Conservation (phyloP, 1,284 basidiomycete species). For the Malassezia psittaci region DNA sequence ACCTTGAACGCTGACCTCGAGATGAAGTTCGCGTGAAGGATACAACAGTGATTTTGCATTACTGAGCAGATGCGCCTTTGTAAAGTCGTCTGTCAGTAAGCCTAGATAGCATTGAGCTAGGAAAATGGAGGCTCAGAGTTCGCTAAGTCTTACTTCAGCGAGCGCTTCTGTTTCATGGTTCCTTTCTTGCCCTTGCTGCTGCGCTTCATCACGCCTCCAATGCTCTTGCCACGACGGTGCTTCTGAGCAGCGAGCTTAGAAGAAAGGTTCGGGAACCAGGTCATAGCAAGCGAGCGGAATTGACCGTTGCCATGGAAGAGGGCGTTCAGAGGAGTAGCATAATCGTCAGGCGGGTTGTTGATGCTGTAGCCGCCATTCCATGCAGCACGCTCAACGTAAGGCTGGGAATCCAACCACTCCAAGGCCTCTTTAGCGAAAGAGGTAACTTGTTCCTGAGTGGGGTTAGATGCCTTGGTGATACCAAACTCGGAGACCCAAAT, state of each 20-base stretch:
- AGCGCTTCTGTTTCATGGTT: too few species aligned
- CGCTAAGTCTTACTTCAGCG: too few species aligned
- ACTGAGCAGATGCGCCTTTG: too few species aligned
- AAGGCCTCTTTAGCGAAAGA: slow-evolving; percentile 27
- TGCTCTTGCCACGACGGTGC: background rate
- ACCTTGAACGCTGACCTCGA: too few species aligned
- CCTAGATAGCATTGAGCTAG: too few species aligned
- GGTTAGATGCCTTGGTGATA: slow-evolving; percentile 24
- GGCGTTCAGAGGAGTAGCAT: slow-evolving; percentile 28
- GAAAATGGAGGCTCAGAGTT: too few species aligned
- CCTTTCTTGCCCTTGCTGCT: too few species aligned
- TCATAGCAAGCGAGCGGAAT: background rate
- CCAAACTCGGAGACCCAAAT: slow-evolving; percentile 47
- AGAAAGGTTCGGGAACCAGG: background rate
- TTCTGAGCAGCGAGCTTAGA: background rate
- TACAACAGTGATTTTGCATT: too few species aligned
- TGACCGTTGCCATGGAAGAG: slow-evolving; percentile 24
- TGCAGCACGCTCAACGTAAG: slow-evolving; percentile 34
- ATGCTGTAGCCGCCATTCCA: slow-evolving; percentile 39
- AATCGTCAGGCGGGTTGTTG: slow-evolving; percentile 32
- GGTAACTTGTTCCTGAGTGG: slow-evolving; percentile 22
- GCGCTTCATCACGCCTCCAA: too few species aligned
- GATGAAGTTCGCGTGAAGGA: too few species aligned
- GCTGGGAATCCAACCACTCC: slow-evolving; percentile 23
- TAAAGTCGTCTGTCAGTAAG: too few species aligned